Conservation (phyloP, 305 asterid genomes). For the Lippia alba region DNA sequence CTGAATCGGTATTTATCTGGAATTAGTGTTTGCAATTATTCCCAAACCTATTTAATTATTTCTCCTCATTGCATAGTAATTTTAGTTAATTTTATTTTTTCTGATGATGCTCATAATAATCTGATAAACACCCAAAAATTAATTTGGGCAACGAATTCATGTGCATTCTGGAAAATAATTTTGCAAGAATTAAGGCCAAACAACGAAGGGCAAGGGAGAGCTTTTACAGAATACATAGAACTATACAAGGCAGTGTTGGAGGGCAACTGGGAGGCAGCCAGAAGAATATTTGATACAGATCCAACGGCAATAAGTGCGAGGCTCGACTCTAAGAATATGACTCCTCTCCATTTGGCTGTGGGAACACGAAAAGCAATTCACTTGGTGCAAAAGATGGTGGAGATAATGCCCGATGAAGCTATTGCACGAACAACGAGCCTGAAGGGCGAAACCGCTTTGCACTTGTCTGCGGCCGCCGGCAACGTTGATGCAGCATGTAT, state of each 20-base stretch:
- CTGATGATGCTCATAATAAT: no score
- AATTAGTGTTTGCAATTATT: no score
- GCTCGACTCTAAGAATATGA: not conserved
- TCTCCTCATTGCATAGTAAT: no score
- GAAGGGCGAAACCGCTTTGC: not conserved
- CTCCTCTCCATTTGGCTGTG: not conserved
- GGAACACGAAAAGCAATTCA: not conserved
- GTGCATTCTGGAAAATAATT: no score
- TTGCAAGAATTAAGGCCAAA: no score
- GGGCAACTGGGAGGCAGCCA: constrained; percentile 23
- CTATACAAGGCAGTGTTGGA: constrained; percentile 7
- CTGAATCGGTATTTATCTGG: no score
- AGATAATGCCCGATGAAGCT: not conserved
- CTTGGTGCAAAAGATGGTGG: constrained; percentile 10
- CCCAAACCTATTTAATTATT: no score
- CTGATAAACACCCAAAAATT: no score
- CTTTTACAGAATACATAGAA: not conserved
- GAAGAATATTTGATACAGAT: not conserved
- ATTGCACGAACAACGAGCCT: not conserved
- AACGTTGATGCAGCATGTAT: not conserved
- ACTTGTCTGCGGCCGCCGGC: constrained; percentile 1
- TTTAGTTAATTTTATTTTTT: no score
- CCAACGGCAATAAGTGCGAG: not conserved
- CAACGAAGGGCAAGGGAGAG: not conserved
- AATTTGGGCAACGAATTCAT: no score